phyloP scores from a whole-genome alignment of 306 rosid genomes.

The Rosa lucieae region DNA sequence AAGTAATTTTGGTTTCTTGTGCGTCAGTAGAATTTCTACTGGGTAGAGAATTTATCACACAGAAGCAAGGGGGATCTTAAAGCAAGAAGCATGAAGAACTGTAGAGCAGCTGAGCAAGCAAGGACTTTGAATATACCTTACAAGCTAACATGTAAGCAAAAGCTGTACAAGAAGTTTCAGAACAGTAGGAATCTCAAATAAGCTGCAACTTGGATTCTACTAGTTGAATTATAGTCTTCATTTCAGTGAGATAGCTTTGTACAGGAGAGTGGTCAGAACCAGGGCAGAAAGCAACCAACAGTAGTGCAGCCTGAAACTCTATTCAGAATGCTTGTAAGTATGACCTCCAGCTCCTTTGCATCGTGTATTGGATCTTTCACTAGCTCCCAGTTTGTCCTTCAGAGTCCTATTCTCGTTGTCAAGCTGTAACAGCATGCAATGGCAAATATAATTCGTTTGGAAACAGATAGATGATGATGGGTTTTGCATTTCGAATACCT shows the following conservation, averaged over 20 bases:
- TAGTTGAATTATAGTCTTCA: not conserved
- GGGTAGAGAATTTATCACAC: too few relatives aligned
- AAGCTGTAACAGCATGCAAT: constrained; percentile 48
- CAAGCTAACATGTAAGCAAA: constrained; percentile 6
- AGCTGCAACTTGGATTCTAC: not conserved
- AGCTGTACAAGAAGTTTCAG: not conserved
- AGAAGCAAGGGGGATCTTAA: not conserved
- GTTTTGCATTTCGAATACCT: not conserved
- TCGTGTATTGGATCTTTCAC: constrained; percentile 23
- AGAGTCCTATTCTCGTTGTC: constrained; percentile 58
- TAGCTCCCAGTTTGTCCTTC: constrained; percentile 42
- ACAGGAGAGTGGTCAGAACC: constrained; percentile 32
- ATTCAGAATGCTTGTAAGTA: constrained; percentile 26
- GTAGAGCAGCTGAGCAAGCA: constrained; percentile 11
- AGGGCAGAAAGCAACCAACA: constrained; percentile 22
- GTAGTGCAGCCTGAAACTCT: constrained; percentile 26
- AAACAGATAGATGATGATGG: not conserved
- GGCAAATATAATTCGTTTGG: not conserved
- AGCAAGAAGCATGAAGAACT: constrained; percentile 12
- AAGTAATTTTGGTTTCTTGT: too few relatives aligned
- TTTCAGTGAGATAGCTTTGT: not conserved
- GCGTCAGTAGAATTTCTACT: too few relatives aligned
- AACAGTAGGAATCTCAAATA: constrained; percentile 2
- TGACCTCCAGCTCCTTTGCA: constrained; percentile 21
- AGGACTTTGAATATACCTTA: not conserved